A percentile compares a stretch with the other conserved stretches of the same genome.
phyloP scores from a whole-genome alignment of 2,329 filamentous ascomycete genomes.

The Pestalotiopsis sp. region DNA sequence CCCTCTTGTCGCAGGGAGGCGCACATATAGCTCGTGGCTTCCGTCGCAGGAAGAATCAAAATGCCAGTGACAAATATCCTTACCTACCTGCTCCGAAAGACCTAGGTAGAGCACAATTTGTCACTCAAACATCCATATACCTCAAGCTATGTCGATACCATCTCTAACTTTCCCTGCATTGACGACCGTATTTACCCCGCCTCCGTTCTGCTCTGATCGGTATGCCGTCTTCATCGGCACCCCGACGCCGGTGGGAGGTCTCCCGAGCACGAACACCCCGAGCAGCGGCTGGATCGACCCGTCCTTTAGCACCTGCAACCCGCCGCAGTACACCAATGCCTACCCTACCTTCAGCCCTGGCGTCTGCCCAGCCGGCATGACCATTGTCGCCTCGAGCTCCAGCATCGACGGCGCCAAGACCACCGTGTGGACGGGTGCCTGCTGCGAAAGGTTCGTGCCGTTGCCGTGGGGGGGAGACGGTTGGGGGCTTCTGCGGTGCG shows the following conservation, averaged over 20 bases:
- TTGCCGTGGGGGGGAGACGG: not conserved
- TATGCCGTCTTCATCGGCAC: conserved; percentile 28
- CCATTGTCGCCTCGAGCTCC: conserved; percentile 20
- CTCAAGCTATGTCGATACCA: not conserved
- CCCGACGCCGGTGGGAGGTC: conserved; percentile 16
- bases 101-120: not conserved
- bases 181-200: conserved; percentile 26
- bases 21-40: not conserved
- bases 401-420: conserved; percentile 16
- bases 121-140: not conserved
- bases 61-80: not conserved
- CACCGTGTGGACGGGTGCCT: conserved; percentile 27
- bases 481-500: not conserved
- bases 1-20: not conserved
- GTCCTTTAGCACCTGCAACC: conserved; percentile 28
- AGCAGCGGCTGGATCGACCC: conserved; percentile 31
- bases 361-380: conserved; percentile 28
- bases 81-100: not conserved
- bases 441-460: conserved; percentile 28
- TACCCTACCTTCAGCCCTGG: conserved; percentile 30
- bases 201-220: conserved; percentile 25
- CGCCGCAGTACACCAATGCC: conserved; percentile 23
- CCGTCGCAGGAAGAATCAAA: not conserved
- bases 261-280: conserved; percentile 23
- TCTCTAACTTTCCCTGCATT: conserved; percentile 17